These are phyloP conservation scores for Eucalyptus decipiens DNA, from an alignment of 345 rosid genomes.

Conservation along the genomic window DNA sequence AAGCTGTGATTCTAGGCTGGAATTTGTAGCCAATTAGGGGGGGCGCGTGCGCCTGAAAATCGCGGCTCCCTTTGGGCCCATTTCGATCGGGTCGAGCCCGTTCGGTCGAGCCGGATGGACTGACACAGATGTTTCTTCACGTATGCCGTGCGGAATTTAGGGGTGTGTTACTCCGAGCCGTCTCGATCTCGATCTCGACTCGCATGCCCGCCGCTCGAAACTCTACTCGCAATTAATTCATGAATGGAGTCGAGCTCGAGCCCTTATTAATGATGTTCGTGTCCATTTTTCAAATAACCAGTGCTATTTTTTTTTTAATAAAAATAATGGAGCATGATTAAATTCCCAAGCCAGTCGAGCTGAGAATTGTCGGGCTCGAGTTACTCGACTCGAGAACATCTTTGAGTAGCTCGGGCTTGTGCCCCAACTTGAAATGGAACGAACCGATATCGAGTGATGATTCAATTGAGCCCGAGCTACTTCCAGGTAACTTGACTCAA, in stretches of 20 bases:
- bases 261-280: neutral
- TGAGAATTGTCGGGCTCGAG: neutral
- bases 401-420: neutral
- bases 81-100: neutral
- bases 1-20: neutral
- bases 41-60: neutral
- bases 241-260: neutral
- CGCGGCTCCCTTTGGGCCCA: neutral
- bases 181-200: neutral
- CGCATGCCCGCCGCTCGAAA: neutral
- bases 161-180: neutral
- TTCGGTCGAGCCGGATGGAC: neutral
- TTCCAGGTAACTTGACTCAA: accelerated
- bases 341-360: accelerated
- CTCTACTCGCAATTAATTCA: neutral
- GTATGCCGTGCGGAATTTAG: neutral
- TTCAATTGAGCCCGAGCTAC: neutral
- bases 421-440: neutral
- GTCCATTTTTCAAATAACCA: neutral
- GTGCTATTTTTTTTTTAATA: neutral
- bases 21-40: neutral
- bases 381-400: accelerated
- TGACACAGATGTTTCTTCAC: neutral
- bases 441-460: accelerated
- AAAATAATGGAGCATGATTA: neutral